Evolutionary conservation across 2,329 filamentous ascomycete genomes (phyloP).

Genomic region (Colletotrichum liaoningense): DNA sequence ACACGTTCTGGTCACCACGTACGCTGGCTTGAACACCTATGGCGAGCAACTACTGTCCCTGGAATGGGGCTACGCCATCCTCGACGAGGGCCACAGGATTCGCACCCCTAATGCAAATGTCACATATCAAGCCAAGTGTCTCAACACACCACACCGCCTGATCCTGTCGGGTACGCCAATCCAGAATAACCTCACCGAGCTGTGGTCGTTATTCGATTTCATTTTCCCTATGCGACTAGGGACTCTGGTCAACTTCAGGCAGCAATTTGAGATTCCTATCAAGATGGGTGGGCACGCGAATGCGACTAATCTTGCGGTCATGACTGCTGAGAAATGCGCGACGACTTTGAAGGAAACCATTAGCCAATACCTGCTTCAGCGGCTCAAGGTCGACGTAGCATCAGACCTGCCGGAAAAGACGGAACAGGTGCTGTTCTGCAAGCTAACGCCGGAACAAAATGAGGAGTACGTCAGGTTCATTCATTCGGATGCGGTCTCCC

Average conservation of each 20-base stretch:
- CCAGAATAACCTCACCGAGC: constrained; percentile 94
- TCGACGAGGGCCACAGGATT: constrained; percentile 98
- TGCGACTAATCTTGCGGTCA: constrained; percentile 91
- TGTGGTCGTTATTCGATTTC: constrained; percentile 99
- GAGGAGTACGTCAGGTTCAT: constrained; percentile 86
- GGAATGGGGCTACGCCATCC: constrained; percentile 91
- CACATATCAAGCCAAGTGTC: constrained; percentile 93
- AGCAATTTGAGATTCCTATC: constrained; percentile 94
- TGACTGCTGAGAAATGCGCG: constrained; percentile 94
- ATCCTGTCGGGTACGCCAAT: constrained; percentile 97
- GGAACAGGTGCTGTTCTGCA: constrained; percentile 96
- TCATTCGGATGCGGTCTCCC: constrained; percentile 84
- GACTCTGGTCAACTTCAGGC: constrained; percentile 89
- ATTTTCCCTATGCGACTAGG: constrained; percentile 96
- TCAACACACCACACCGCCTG: constrained; percentile 88
- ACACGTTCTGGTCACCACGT: constrained; percentile 95
- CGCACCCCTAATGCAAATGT: constrained; percentile 96
- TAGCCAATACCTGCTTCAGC: constrained; percentile 90
- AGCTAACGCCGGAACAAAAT: constrained; percentile 83
- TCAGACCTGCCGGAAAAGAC: constrained; percentile 95
- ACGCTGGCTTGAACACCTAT: constrained; percentile 95
- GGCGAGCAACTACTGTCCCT: constrained; percentile 83
- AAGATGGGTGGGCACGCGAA: constrained; percentile 94
- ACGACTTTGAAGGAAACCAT: constrained; percentile 95
- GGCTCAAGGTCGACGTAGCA: constrained; percentile 93